Conservation (phyloP, 768 basidiomycete genomes). For the Boletus rex-veris region DNA sequence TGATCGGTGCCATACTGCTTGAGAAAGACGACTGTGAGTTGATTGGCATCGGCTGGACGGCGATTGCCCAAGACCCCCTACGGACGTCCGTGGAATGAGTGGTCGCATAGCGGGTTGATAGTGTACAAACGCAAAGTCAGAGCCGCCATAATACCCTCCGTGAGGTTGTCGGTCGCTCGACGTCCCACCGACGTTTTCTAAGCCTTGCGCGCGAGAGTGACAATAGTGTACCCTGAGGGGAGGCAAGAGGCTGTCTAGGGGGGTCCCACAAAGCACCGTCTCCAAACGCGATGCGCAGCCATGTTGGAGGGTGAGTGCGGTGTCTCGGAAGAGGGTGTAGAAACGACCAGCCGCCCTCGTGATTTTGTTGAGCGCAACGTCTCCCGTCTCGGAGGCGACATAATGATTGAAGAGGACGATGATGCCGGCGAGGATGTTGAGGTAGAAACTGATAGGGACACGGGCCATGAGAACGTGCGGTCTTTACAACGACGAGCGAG, state of each 20-base stretch:
- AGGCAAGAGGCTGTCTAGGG: neutral
- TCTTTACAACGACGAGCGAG: too few relatives aligned
- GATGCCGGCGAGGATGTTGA: slow-evolving; percentile 18
- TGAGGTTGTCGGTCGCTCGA: neutral
- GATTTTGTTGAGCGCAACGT: slow-evolving; percentile 19
- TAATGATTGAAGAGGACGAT: slow-evolving; percentile 18
- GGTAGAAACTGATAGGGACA: slow-evolving; percentile 15
- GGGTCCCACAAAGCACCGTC: neutral
- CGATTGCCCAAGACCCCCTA: neutral
- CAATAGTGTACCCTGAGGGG: slow-evolving; percentile 5
- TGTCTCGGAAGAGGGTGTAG: slow-evolving; percentile 11
- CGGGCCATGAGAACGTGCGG: neutral
- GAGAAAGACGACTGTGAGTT: neutral
- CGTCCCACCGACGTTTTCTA: neutral
- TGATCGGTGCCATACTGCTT: neutral
- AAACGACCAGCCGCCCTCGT: slow-evolving; percentile 17
- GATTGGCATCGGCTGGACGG: neutral
- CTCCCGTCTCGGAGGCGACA: slow-evolving; percentile 15
- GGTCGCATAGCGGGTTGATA: neutral
- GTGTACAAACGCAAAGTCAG: neutral
- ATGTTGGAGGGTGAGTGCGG: slow-evolving; percentile 1
- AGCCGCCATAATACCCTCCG: slow-evolving; percentile 1
- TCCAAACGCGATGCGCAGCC: slow-evolving; percentile 4
- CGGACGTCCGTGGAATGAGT: neutral
- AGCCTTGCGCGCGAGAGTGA: neutral